Evolutionary conservation across 176 grass and related monocot species (phyloP).

Genomic region (Zoysia japonica): DNA sequence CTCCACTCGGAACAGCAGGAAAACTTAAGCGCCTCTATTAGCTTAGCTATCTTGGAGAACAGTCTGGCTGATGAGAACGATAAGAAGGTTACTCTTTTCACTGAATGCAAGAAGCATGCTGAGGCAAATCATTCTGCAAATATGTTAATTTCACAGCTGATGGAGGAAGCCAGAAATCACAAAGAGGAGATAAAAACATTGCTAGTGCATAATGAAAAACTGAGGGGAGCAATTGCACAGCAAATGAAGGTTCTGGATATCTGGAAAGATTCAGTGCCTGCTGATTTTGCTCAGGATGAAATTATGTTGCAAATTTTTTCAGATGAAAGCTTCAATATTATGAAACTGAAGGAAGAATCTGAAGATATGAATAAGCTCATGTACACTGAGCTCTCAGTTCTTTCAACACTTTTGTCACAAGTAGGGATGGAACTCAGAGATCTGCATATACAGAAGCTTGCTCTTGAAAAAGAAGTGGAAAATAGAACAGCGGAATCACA

Average conservation of each 20-base stretch:
- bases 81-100: constrained; percentile 49
- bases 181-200: constrained; percentile 53
- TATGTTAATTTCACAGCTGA: constrained; percentile 59
- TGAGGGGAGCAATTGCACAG: constrained; percentile 62
- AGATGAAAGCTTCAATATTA: constrained; percentile 53
- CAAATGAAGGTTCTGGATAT: constrained; percentile 64
- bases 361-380: constrained; percentile 61
- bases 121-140: constrained; percentile 47
- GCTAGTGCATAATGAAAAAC: constrained; percentile 55
- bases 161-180: constrained; percentile 55
- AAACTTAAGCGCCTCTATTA: constrained; percentile 47
- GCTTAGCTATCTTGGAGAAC: constrained; percentile 62
- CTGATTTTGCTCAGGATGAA: constrained; percentile 59
- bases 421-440: constrained; percentile 64
- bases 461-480: constrained; percentile 60
- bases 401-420: constrained; percentile 63
- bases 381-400: constrained; percentile 64
- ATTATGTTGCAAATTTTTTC: constrained; percentile 58
- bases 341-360: constrained; percentile 58
- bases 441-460: constrained; percentile 55
- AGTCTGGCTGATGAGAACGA: constrained; percentile 68
- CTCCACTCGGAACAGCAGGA: constrained; percentile 64
- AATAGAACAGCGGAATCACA: constrained; percentile 40
- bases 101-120: constrained; percentile 49
- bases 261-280: constrained; percentile 46